Conservation (phyloP, 2,329 filamentous ascomycete genomes). For the Sporothrix protearum region DNA sequence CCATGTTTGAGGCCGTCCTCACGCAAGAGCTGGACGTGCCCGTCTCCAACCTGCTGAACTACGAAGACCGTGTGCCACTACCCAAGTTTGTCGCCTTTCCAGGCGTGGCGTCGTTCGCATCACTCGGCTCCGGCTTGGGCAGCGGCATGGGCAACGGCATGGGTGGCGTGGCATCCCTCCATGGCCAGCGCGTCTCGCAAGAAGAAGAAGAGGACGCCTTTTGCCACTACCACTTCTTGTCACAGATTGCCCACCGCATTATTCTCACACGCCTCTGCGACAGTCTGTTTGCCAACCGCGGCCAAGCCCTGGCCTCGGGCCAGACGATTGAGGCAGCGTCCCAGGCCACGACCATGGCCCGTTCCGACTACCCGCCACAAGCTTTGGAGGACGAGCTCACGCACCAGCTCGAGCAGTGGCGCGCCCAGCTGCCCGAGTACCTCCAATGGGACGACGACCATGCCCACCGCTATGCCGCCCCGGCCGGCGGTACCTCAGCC, state of each 20-base stretch:
- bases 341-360: constrained; percentile 22
- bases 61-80: constrained; percentile 51
- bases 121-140: background rate
- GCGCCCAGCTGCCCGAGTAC: constrained; percentile 44
- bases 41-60: constrained; percentile 47
- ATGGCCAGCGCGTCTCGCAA: background rate
- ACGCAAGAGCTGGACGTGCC: constrained; percentile 53
- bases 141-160: background rate
- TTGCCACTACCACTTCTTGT: constrained; percentile 56
- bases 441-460: constrained; percentile 27
- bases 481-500: too few species aligned
- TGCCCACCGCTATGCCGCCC: constrained; percentile 21
- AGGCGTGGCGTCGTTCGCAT: constrained; percentile 21
- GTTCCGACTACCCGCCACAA: constrained; percentile 43
- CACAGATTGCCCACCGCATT: constrained; percentile 54
- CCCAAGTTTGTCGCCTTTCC: constrained; percentile 44
- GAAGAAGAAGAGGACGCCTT: constrained; percentile 41
- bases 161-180: background rate
- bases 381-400: constrained; percentile 50
- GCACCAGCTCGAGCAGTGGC: constrained; percentile 55
- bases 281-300: constrained; percentile 35
- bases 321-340: constrained; percentile 14
- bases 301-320: constrained; percentile 22
- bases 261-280: constrained; percentile 52
- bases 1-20: constrained; percentile 55